phyloP scores from a whole-genome alignment of 192 early-diverging fungal genomes.

The Coemansia sp. region DNA sequence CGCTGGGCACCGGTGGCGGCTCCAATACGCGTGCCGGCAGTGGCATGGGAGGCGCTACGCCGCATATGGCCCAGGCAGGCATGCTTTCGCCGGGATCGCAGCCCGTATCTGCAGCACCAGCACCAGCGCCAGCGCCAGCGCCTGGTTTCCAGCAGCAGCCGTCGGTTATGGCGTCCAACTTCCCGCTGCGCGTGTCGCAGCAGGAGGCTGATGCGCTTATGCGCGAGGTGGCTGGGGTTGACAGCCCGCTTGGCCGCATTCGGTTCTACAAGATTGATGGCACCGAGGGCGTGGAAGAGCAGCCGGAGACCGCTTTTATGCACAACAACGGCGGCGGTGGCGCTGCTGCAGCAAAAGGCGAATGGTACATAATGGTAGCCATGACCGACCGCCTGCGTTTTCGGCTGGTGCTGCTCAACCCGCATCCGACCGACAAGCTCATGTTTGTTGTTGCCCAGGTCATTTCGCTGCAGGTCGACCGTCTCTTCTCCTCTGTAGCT shows the following conservation, averaged over 20 bases:
- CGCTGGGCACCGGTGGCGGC: not conserved
- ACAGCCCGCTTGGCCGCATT: slow-evolving; percentile 32
- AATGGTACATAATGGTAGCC: slow-evolving; percentile 54
- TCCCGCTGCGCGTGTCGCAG: slow-evolving; percentile 46
- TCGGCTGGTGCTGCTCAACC: slow-evolving; percentile 42
- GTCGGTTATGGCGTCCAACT: slow-evolving; percentile 24
- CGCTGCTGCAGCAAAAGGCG: slow-evolving; percentile 14
- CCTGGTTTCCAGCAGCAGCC: slow-evolving; percentile 6
- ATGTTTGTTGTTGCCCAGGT: slow-evolving; percentile 42
- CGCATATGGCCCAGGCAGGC: not conserved
- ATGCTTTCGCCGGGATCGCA: slow-evolving; percentile 3
- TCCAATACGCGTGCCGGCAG: not conserved
- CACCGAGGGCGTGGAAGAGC: slow-evolving; percentile 45
- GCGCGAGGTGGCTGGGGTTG: slow-evolving; percentile 36
- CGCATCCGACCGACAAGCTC: slow-evolving; percentile 32
- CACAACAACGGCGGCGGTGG: not conserved
- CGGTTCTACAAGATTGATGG: slow-evolving; percentile 55
- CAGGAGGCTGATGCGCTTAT: slow-evolving; percentile 45
- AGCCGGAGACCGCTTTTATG: slow-evolving; percentile 4
- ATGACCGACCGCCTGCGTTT: slow-evolving; percentile 54
- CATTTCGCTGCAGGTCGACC: slow-evolving; percentile 48
- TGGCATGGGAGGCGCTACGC: not conserved
- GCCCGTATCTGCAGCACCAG: not conserved
- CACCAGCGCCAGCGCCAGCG: slow-evolving; percentile 4
- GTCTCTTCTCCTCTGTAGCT: slow-evolving; percentile 49